Base-by-base conservation (phyloP, 306 rosid genomes). In the Castanospermum australe region DNA sequence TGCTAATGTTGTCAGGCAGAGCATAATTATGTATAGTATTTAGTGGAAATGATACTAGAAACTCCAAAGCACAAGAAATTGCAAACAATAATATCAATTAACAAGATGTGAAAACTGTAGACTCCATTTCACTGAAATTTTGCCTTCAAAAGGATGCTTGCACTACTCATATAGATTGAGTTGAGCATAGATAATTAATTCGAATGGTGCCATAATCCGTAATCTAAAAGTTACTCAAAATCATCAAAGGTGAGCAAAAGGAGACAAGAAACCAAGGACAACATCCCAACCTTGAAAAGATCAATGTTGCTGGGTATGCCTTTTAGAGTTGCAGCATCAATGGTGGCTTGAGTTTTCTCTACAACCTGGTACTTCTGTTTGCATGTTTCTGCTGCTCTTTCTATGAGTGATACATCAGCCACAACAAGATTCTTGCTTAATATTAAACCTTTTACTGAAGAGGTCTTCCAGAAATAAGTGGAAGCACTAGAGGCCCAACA, bases 241-340 rank as follows among this genome's bases (percentile, higher is more conserved):
- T 63, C 70, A 64, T 11, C 24, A 67, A 67, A 79, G 67, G 17
- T 5, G 59, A 67, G 25, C 15, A 55, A 21, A 30, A 38, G 51
- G 33, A 80, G 60, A 79, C 12, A 77, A 42, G 64, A 73, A 76
- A 55, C 10, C 77, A 60, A 81, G 71, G 51, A 48, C 56, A 86
- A 68, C 38, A 48, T 61, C 68, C 51, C 50, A 77, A 95, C 98
- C 99, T 95, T 91, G 86, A 95, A 87, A 83, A 95, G 98, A 89
- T 95, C 99, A 51, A 95, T 91, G 86, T 95, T 95, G 83, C 96
- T 95, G 36, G 99, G 96, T 91, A 95, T 93, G 85, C 99, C 98
- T 83, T 87, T 42, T 72, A 95, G 88, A 77, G 84, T 95, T 77
- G 99, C 98, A 24, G 99, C 97, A 86, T 91, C 93, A 87, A 95